Evolutionary conservation across 2,329 filamentous ascomycete genomes (phyloP).

Genomic region (Rhinocladiella similis): DNA sequence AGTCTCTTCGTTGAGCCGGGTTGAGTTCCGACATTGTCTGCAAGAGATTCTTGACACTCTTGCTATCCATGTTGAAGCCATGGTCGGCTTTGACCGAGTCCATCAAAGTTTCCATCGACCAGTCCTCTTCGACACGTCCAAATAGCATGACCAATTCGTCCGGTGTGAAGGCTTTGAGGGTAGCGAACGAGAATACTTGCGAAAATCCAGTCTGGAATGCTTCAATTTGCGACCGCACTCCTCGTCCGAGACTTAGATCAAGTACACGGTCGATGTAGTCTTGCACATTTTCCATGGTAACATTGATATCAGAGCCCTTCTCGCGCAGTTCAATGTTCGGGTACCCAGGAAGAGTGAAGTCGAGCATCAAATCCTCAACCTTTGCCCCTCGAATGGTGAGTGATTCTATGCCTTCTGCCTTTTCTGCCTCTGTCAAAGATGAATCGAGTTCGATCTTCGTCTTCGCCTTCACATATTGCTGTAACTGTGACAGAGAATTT

Average conservation of each 20-base stretch:
- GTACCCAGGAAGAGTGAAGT: slow-evolving; percentile 94
- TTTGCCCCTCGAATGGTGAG: slow-evolving; percentile 73
- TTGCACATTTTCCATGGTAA: slow-evolving; percentile 91
- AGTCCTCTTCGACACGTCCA: slow-evolving; percentile 89
- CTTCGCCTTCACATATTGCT: slow-evolving; percentile 82
- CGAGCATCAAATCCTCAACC: slow-evolving; percentile 84
- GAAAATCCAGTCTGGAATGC: slow-evolving; percentile 91
- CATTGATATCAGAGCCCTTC: slow-evolving; percentile 69
- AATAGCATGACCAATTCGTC: slow-evolving; percentile 94
- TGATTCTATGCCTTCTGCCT: slow-evolving; percentile 66
- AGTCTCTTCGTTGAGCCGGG: slow-evolving; percentile 76
- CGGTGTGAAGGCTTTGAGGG: slow-evolving; percentile 89
- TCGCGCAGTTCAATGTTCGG: slow-evolving; percentile 78
- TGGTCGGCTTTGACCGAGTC: slow-evolving; percentile 99
- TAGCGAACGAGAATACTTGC: slow-evolving; percentile 92
- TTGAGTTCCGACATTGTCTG: slow-evolving; percentile 91
- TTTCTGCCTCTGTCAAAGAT: slow-evolving; percentile 66
- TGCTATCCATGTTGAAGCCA: slow-evolving; percentile 97
- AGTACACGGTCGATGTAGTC: slow-evolving; percentile 85
- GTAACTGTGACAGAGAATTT: slow-evolving; percentile 80
- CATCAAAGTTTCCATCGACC: slow-evolving; percentile 95
- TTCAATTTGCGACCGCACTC: slow-evolving; percentile 84
- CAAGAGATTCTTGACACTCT: slow-evolving; percentile 87
- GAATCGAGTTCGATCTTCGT: slow-evolving; percentile 75
- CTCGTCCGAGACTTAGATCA: slow-evolving; percentile 84